Conservation (phyloP, 2,329 filamentous ascomycete genomes). For the Colletotrichum sp. region DNA sequence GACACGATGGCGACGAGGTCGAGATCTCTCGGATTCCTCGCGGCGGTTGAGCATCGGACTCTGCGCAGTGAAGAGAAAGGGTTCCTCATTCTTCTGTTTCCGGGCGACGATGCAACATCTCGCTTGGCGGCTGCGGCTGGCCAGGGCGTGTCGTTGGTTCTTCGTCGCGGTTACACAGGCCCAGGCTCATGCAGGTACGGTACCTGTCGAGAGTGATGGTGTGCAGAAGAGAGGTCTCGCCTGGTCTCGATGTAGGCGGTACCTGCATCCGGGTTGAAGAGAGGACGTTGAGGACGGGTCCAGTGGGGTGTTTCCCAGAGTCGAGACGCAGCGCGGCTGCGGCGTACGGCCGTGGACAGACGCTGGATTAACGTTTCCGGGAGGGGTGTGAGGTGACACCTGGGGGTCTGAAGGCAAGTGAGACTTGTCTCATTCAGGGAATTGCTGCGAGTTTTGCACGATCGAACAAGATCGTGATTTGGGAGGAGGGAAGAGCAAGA, state of each 20-base stretch:
- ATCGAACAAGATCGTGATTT: constrained; percentile 8
- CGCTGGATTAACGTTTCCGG: constrained; percentile 2
- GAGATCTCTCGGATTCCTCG: not conserved
- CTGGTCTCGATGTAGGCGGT: not conserved
- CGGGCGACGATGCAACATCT: not conserved
- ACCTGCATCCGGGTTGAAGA: constrained; percentile 12
- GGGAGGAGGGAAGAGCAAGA: not conserved
- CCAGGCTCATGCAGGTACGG: not conserved
- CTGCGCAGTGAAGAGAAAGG: not conserved
- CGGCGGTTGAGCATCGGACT: not conserved
- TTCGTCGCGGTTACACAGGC: constrained; percentile 1
- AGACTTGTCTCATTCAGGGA: not conserved
- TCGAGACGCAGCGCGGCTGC: constrained; percentile 13
- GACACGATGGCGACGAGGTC: not conserved
- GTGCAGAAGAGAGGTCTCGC: not conserved
- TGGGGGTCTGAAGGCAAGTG: not conserved
- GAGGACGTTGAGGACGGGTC: constrained; percentile 1
- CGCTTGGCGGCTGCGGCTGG: constrained; percentile 2
- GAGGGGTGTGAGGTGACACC: not conserved
- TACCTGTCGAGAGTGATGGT: not conserved
- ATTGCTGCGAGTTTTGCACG: constrained; percentile 2
- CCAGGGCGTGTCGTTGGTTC: not conserved
- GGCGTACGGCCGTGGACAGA: not conserved
- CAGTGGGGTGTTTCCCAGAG: not conserved
- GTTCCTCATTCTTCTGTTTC: not conserved